Conservation (phyloP, 345 rosid species). For the Lepidium africanum region DNA sequence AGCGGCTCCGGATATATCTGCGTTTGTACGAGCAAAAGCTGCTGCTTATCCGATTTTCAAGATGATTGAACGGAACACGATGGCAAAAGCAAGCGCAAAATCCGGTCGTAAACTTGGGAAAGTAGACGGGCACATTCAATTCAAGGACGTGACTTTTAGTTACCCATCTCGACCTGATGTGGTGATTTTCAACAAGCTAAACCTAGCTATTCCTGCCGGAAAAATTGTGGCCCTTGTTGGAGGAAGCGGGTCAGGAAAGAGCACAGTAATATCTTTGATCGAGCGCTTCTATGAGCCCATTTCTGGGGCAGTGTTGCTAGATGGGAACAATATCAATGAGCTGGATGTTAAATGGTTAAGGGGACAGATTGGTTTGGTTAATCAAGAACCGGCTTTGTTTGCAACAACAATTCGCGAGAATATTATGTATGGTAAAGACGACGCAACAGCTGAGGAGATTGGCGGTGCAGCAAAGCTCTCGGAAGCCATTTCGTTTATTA, state of each 20-base stretch:
- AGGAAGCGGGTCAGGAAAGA: slow-evolving; percentile 95
- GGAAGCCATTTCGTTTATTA: slow-evolving; percentile 70
- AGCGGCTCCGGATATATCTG: slow-evolving; percentile 82
- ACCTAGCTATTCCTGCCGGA: slow-evolving; percentile 63
- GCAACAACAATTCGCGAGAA: slow-evolving; percentile 80
- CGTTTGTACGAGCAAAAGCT: slow-evolving; percentile 72
- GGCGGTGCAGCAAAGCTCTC: slow-evolving; percentile 78
- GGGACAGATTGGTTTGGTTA: slow-evolving; percentile 80
- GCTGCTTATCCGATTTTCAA: slow-evolving; percentile 88
- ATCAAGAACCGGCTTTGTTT: slow-evolving; percentile 91
- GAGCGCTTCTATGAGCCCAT: slow-evolving; percentile 89
- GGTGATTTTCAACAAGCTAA: slow-evolving; percentile 49
- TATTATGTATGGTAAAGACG: slow-evolving; percentile 81
- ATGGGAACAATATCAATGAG: slow-evolving; percentile 50
- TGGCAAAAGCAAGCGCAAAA: slow-evolving; percentile 47
- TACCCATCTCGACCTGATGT: slow-evolving; percentile 90
- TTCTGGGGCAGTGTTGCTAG: slow-evolving; percentile 55
- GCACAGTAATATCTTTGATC: slow-evolving; percentile 85
- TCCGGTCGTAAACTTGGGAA: slow-evolving; percentile 44
- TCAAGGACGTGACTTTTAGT: slow-evolving; percentile 61
- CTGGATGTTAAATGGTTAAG: slow-evolving; percentile 87
- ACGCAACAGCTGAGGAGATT: slow-evolving; percentile 67
- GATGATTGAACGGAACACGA: slow-evolving; percentile 85
- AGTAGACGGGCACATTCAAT: slow-evolving; percentile 67
- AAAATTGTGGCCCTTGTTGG: slow-evolving; percentile 93